Conservation (phyloP, 1,139 yeast species). For the Yamadazyma songkhlaensis region DNA sequence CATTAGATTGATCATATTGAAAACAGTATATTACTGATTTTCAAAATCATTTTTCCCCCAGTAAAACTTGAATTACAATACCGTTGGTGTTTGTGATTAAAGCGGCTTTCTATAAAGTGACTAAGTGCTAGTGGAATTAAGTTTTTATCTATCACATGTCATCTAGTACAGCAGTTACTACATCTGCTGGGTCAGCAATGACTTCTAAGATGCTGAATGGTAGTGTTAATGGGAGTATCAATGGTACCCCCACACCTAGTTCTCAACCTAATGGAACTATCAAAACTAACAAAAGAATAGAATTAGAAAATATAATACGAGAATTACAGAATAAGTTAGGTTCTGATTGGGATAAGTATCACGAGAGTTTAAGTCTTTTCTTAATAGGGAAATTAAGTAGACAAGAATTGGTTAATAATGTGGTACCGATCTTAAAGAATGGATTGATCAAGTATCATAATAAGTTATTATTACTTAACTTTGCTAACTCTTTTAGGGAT, state of each 20-base stretch:
- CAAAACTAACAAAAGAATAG: slow-evolving; percentile 48
- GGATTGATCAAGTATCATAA: slow-evolving; percentile 63
- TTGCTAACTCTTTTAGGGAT: slow-evolving; percentile 81
- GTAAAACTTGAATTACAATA: too few relatives aligned
- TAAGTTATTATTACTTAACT: slow-evolving; percentile 71
- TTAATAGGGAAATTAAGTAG: slow-evolving; percentile 79
- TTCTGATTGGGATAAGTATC: slow-evolving; percentile 80
- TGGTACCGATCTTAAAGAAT: slow-evolving; percentile 55
- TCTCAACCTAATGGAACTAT: not conserved
- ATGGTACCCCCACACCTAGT: slow-evolving; percentile 1
- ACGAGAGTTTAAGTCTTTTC: slow-evolving; percentile 72
- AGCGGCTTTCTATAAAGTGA: too few relatives aligned
- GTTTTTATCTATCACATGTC: slow-evolving; percentile 2
- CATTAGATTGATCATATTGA: not conserved
- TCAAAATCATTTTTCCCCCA: not conserved
- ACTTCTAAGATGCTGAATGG: slow-evolving; percentile 2
- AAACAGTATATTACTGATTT: not conserved
- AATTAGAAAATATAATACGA: slow-evolving; percentile 67
- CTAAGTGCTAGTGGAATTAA: too few relatives aligned
- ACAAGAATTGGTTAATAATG: slow-evolving; percentile 59
- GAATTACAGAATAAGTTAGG: slow-evolving; percentile 76
- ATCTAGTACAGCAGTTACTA: slow-evolving; percentile 3
- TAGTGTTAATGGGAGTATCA: slow-evolving; percentile 2
- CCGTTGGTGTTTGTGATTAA: too few relatives aligned
- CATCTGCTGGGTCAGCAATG: too few relatives aligned